Evolutionary conservation across 345 rosid genomes (phyloP), one percentile per base, ranked within the genome.

Genomic region (Sonneratia caseolaris): DNA sequence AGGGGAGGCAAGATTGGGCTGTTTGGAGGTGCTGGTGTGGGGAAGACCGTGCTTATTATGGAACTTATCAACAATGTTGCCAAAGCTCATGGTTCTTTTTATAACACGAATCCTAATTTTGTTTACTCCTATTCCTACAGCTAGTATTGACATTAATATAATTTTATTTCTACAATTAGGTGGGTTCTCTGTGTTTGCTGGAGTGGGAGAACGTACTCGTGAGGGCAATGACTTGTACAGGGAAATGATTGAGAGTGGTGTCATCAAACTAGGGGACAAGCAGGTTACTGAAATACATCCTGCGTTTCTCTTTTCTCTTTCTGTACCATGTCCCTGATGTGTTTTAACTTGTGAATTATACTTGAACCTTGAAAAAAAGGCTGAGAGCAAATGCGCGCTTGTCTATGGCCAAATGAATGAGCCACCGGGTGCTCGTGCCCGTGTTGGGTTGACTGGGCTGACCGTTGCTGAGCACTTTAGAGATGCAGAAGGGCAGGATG

Each of bases 371-470:
- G 74, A 12, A 64, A 62, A 69, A 42, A 76, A 94, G 98, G 79
- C 91, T 59, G 99, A 92, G 8, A 95, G 97, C 91, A 92, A 95
- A 76, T 92, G 99, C 65, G 93, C 99, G 22, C 97, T 95, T 77
- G 97, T 92, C 8, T 95, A 92, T 13, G 97, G 99, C 74, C 99
- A 95, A 95, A 95, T 95, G 99, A 95, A 95, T 72, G 99, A 95
- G 81, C 97, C 99, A 73, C 99, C 97, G 15, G 99, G 99, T 89
- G 99, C 97, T n/a, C 99, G 97, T 89, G 99, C 97, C 57, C 99
- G 99, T 84, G 99, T 95, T 76, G 99, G 97, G 55, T 96, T 95
- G 27, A 95, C 99, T 75, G 99, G 99, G 68, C 80, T 95, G 68
- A 92, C 99, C 47, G 97, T 95, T 15, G 99, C 99, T 3, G 99